Evolutionary conservation across 768 basidiomycete genomes (phyloP).

Genomic region (Chlorophyllum brunneum): DNA sequence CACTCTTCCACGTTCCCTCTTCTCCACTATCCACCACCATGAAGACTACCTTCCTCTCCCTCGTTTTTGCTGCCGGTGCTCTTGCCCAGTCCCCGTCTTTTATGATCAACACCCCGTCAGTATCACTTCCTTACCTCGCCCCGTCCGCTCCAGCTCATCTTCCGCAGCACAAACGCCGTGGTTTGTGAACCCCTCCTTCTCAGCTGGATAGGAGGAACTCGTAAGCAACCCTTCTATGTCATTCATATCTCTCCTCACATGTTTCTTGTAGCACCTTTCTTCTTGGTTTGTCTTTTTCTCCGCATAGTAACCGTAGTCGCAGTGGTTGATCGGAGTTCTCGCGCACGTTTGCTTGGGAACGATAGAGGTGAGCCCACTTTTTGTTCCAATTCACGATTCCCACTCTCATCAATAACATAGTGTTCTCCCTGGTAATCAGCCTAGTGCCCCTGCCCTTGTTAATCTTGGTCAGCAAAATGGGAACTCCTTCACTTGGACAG

Average conservation of each 20-base stretch:
- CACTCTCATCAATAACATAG: constrained; percentile 28
- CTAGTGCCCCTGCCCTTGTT: constrained; percentile 39
- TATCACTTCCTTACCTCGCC: constrained; percentile 11
- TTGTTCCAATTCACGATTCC: neutral
- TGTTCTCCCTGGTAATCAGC: constrained; percentile 47
- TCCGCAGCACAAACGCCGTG: constrained; percentile 39
- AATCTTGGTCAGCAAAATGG: constrained; percentile 37
- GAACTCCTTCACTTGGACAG: constrained; percentile 50
- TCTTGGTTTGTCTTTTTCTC: constrained; percentile 45
- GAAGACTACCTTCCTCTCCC: constrained; percentile 40
- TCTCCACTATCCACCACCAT: constrained; percentile 33
- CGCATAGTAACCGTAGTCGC: constrained; percentile 3
- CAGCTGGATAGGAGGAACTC: constrained; percentile 50
- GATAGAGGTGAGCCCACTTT: constrained; percentile 10
- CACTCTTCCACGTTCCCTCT: constrained; percentile 24
- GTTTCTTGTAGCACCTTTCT: constrained; percentile 50
- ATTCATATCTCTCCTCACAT: constrained; percentile 12
- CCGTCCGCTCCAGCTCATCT: constrained; percentile 8
- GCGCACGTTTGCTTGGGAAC: neutral
- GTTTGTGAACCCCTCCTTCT: constrained; percentile 58
- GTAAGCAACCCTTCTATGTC: constrained; percentile 31
- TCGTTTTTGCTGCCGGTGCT: constrained; percentile 39
- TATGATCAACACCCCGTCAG: constrained; percentile 72
- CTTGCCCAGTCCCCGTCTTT: constrained; percentile 46
- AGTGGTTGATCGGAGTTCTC: neutral